phyloP scores from a whole-genome alignment of 2,329 filamentous ascomycete species.

The Tolypocladium amazonense region DNA sequence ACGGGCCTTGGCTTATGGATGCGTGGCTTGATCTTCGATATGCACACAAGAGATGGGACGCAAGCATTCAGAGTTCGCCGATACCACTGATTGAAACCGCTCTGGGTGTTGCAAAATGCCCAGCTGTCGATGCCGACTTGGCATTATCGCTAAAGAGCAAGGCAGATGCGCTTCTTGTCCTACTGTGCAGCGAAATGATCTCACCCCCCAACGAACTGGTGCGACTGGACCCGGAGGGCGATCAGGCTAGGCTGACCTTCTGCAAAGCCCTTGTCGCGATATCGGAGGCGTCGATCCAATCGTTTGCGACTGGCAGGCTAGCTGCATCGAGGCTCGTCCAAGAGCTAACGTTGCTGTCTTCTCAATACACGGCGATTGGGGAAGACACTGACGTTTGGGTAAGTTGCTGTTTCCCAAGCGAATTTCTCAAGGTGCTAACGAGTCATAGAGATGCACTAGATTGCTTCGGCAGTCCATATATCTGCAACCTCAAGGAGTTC shows the following conservation, averaged over 20 bases:
- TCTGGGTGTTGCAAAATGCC: conserved; percentile 20
- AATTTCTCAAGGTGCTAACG: neutral
- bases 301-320: conserved; percentile 25
- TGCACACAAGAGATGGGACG: conserved; percentile 26
- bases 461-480: conserved; percentile 16
- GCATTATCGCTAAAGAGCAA: conserved; percentile 20
- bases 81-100: conserved; percentile 24
- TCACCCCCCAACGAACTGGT: conserved; percentile 19
- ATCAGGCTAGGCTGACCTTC: conserved; percentile 20
- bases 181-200: conserved; percentile 31
- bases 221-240: conserved; percentile 13
- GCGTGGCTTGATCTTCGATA: conserved; percentile 30
- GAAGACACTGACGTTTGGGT: conserved; percentile 32
- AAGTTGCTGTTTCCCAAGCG: conserved; percentile 3
- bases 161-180: conserved; percentile 24
- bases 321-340: conserved; percentile 31
- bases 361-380: conserved; percentile 18
- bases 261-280: conserved; percentile 28
- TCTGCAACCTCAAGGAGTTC: conserved; percentile 6
- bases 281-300: conserved; percentile 21
- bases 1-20: conserved; percentile 39
- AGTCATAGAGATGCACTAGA: conserved; percentile 16
- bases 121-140: conserved; percentile 7
- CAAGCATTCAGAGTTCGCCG: conserved; percentile 17
- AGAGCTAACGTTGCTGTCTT: conserved; percentile 25